phyloP scores from a whole-genome alignment of 441 rosid species.

The Omphalea diandra region DNA sequence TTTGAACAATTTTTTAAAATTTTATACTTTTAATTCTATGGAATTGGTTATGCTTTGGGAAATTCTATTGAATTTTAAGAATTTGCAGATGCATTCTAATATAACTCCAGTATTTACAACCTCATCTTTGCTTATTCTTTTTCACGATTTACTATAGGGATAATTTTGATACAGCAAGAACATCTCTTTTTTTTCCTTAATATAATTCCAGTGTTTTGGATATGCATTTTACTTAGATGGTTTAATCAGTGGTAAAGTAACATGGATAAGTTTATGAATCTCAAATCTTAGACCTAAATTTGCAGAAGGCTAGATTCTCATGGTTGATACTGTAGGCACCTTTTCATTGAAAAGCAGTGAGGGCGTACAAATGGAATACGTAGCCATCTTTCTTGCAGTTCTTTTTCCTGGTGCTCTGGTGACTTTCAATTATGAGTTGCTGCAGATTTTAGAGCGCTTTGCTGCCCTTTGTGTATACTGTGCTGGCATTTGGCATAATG shows the following conservation, averaged over 20 bases:
- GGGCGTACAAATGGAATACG: constrained; percentile 72
- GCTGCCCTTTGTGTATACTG: constrained; percentile 73
- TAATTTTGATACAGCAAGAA: constrained; percentile 50
- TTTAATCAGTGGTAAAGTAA: not conserved
- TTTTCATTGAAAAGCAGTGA: constrained; percentile 65
- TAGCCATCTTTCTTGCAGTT: constrained; percentile 74
- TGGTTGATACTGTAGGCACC: constrained; percentile 39
- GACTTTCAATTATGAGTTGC: constrained; percentile 65
- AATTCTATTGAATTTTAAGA: no score
- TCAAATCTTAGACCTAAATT: constrained; percentile 20
- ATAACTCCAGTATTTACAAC: no score
- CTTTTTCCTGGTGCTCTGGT: constrained; percentile 90
- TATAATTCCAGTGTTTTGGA: not conserved
- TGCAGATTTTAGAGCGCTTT: constrained; percentile 50
- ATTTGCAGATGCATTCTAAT: no score
- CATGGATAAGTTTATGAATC: constrained; percentile 13
- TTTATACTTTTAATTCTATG: no score
- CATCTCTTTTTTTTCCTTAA: not conserved
- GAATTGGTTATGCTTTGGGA: no score
- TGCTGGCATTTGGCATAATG: constrained; percentile 97
- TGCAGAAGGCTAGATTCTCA: constrained; percentile 36
- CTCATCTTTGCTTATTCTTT: no score
- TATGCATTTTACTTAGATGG: not conserved
- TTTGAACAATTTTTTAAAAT: no score
- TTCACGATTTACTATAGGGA: not conserved